These are phyloP conservation scores for Candida silvicultrix DNA, from an alignment of 805 yeast genomes.

Conservation along the genomic window DNA sequence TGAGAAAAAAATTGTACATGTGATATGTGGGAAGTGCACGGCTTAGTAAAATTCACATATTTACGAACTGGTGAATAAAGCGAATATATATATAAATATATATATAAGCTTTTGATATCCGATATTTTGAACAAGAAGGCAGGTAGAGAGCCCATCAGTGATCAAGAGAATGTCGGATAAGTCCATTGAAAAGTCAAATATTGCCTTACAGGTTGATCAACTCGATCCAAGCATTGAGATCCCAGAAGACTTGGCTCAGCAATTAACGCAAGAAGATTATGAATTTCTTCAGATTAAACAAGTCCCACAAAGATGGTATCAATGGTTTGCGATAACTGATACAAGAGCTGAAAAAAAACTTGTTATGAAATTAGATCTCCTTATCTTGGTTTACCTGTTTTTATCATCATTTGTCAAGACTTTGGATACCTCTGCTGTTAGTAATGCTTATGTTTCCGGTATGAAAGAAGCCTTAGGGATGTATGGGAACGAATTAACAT, in stretches of 20 bases:
- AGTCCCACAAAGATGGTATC: constrained; percentile 36
- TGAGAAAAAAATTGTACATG: too few relatives aligned
- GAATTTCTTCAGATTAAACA: constrained; percentile 1
- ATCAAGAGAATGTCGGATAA: too few relatives aligned
- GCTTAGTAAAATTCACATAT: not conserved
- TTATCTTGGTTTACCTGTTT: constrained; percentile 47
- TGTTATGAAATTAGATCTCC: constrained; percentile 42
- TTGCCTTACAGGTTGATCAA: not conserved
- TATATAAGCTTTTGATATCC: not conserved
- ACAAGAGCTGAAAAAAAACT: constrained; percentile 37
- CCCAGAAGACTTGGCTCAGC: constrained; percentile 3
- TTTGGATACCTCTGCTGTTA: constrained; percentile 51
- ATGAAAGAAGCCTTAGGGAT: constrained; percentile 49
- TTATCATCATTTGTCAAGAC: constrained; percentile 62
- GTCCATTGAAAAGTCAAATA: not conserved
- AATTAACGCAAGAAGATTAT: constrained; percentile 3
- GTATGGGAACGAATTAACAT: constrained; percentile 42
- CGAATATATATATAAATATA: too few relatives aligned
- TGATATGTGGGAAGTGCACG: too few relatives aligned
- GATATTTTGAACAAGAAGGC: not conserved
- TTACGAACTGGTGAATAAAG: not conserved
- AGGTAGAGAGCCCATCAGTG: too few relatives aligned
- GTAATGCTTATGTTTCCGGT: constrained; percentile 60
- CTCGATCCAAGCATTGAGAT: not conserved
- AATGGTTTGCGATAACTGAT: constrained; percentile 48